A percentile compares a stretch with the other conserved stretches of the same genome.
phyloP scores from a whole-genome alignment of 805 yeast genomes.

The Yamadazyma kitorensis region DNA sequence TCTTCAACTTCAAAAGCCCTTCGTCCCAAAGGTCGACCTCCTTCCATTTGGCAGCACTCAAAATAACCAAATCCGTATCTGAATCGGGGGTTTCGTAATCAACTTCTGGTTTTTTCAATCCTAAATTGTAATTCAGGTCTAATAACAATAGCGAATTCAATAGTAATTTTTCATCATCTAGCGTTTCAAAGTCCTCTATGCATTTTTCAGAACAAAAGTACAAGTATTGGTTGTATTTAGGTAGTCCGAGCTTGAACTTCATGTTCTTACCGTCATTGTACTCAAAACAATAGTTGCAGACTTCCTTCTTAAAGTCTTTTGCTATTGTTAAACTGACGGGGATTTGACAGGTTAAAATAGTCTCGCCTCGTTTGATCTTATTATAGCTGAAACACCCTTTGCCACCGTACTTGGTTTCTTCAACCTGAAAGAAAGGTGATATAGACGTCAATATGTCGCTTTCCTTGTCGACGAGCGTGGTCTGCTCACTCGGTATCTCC shows the following conservation, averaged over 20 bases:
- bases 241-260: slow-evolving; percentile 34
- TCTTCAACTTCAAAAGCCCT: slow-evolving; percentile 28
- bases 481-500: slow-evolving; percentile 12
- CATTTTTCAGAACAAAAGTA: slow-evolving; percentile 57
- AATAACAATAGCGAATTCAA: slow-evolving; percentile 32
- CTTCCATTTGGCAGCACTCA: slow-evolving; percentile 34
- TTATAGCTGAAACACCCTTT: slow-evolving; percentile 55
- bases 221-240: slow-evolving; percentile 32
- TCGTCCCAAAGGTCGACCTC: slow-evolving; percentile 36
- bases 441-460: slow-evolving; percentile 18
- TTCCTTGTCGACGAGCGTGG: slow-evolving; percentile 11
- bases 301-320: slow-evolving; percentile 59
- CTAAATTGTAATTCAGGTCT: slow-evolving; percentile 26
- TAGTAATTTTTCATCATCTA: slow-evolving; percentile 37
- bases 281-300: slow-evolving; percentile 52
- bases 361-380: slow-evolving; percentile 39
- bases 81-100: slow-evolving; percentile 18
- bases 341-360: slow-evolving; percentile 33
- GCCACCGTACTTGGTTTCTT: slow-evolving; percentile 49
- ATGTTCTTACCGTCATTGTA: slow-evolving; percentile 46
- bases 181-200: slow-evolving; percentile 26
- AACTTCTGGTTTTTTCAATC: slow-evolving; percentile 22
- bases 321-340: slow-evolving; percentile 50
- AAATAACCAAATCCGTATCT: slow-evolving; percentile 11
- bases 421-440: slow-evolving; percentile 32